A percentile compares a stretch with the other conserved stretches of the same genome.
These are phyloP conservation scores for Paramecium caudatum DNA, from an alignment of 73 alveolate species.

Conservation along the genomic window DNA sequence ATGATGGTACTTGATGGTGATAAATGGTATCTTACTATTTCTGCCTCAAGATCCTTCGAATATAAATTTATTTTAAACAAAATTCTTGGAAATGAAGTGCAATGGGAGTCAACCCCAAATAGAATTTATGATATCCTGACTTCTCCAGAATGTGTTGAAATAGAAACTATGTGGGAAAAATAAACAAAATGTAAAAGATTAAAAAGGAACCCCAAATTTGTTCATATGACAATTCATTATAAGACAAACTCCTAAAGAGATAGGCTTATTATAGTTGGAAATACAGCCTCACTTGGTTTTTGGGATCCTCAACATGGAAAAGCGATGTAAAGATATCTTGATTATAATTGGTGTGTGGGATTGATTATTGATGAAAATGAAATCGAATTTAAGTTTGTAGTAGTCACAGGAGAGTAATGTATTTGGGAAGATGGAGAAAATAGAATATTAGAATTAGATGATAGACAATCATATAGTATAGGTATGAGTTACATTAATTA, in stretches of 20 bases:
- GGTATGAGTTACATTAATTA: background rate
- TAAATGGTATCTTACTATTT: slow-evolving; percentile 17
- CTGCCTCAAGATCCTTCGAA: slow-evolving; percentile 17
- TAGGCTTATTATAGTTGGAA: background rate
- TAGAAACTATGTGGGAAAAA: background rate
- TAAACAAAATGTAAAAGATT: background rate
- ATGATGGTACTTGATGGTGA: background rate
- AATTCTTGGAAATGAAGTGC: background rate
- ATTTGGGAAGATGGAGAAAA: slow-evolving; percentile 16
- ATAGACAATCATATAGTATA: background rate
- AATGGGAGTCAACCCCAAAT: background rate
- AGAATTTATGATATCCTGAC: background rate
- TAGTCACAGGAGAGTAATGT: background rate
- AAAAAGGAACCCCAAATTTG: background rate
- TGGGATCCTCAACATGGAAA: background rate
- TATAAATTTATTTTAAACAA: background rate
- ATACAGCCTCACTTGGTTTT: background rate
- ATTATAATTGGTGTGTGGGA: background rate
- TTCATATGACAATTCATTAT: background rate
- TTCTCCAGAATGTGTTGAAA: background rate
- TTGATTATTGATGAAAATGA: background rate
- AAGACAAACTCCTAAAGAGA: background rate
- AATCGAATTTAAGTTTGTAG: slow-evolving; percentile 1
- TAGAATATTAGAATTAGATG: slow-evolving; percentile 9
- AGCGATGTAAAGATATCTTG: background rate